Percentiles rank a stretch among this genome's conserved stretches.
phyloP scores from a whole-genome alignment of 1,284 basidiomycete species.

The Apiotrichum mycotoxinovorans region DNA sequence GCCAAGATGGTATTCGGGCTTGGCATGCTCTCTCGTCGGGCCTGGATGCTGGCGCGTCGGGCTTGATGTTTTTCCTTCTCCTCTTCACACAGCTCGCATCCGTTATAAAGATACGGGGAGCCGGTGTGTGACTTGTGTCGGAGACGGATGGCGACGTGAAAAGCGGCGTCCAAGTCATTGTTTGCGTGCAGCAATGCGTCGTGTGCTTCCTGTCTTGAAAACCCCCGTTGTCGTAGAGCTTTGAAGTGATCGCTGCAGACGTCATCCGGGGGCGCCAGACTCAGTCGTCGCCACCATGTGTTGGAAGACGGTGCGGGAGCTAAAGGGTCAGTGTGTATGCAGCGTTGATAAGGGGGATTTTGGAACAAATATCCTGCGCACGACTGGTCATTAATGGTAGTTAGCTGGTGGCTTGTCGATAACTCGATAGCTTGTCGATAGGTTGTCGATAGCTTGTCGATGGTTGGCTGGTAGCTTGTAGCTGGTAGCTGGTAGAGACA shows the following conservation, averaged over 20 bases:
- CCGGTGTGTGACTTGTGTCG: background rate
- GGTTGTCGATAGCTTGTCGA: too few relatives aligned
- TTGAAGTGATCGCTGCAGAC: background rate
- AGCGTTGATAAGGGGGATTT: too few relatives aligned
- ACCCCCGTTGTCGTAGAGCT: background rate
- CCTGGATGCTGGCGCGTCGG: background rate
- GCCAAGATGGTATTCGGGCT: background rate
- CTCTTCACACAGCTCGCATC: background rate
- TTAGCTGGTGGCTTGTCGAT: too few relatives aligned
- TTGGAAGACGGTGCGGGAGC: too few relatives aligned
- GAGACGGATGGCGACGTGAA: background rate
- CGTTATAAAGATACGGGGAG: background rate
- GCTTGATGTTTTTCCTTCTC: background rate
- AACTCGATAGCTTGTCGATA: too few relatives aligned
- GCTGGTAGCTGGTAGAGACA: too few relatives aligned
- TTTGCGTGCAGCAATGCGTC: background rate
- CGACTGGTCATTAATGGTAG: too few relatives aligned
- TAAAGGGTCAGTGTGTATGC: too few relatives aligned
- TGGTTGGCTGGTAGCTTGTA: too few relatives aligned
- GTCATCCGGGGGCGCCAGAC: background rate
- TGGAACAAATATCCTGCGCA: too few relatives aligned
- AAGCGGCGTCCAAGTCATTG: background rate
- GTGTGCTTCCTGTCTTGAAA: background rate
- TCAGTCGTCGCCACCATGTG: slow-evolving; percentile 1
- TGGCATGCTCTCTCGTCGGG: background rate